phyloP scores from a whole-genome alignment of 148 eudicot genomes.

The Cornus suecica region DNA sequence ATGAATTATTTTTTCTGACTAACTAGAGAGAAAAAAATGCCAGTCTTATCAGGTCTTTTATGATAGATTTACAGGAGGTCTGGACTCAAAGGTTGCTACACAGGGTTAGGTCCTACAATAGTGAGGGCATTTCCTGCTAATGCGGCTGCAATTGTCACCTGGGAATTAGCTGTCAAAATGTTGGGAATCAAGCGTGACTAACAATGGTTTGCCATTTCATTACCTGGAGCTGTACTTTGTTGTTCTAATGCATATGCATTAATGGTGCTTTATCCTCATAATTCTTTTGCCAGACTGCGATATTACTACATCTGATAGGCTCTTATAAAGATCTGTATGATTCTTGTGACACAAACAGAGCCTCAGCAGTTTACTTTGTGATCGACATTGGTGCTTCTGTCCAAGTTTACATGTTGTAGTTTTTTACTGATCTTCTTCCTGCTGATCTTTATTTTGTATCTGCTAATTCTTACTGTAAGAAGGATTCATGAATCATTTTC shows the following conservation, averaged over 20 bases:
- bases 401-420: background rate
- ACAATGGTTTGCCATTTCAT: constrained; percentile 4
- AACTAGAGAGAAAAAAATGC: background rate
- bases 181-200: constrained; percentile 63
- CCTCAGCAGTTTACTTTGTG: background rate
- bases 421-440: background rate
- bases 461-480: background rate
- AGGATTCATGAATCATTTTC: background rate
- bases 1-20: background rate
- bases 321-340: background rate
- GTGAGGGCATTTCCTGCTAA: constrained; percentile 91
- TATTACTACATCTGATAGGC: constrained; percentile 4
- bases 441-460: background rate
- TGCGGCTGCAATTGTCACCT: constrained; percentile 92
- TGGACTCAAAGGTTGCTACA: constrained; percentile 83
- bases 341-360: background rate
- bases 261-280: background rate
- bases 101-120: constrained; percentile 88
- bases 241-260: background rate
- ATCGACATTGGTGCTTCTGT: background rate
- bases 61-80: constrained; percentile 65
- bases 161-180: constrained; percentile 79
- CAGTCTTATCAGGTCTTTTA: constrained; percentile 17
- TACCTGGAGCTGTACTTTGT: constrained; percentile 5
- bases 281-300: constrained; percentile 9